phyloP scores from a whole-genome alignment of 2,329 filamentous ascomycete genomes.

The Talaromyces sp. region DNA sequence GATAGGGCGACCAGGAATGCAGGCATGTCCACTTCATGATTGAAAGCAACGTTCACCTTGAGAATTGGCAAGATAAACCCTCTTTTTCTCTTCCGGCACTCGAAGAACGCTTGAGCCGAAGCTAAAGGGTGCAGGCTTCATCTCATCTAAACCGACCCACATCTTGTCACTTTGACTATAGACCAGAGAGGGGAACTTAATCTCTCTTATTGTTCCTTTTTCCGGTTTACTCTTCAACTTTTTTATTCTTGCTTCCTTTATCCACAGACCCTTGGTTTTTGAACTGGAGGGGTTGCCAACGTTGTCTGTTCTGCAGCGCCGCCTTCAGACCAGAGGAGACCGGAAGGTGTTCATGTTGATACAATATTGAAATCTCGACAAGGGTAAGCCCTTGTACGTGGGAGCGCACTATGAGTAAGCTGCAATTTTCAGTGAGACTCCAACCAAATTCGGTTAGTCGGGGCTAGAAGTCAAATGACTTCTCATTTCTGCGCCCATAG shows the following conservation, averaged over 20 bases:
- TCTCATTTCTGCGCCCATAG: conserved; percentile 8
- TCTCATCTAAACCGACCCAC: background rate
- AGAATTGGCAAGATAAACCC: background rate
- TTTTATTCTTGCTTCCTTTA: background rate
- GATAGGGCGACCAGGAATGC: background rate
- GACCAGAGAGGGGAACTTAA: background rate
- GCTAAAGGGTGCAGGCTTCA: background rate
- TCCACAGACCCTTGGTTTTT: background rate
- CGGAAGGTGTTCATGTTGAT: background rate
- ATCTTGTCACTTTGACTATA: background rate
- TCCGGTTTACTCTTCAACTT: background rate
- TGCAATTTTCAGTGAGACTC: background rate
- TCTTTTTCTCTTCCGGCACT: background rate
- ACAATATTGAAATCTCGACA: background rate
- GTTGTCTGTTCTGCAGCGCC: background rate
- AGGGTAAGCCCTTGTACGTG: conserved; percentile 1
- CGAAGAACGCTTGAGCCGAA: background rate
- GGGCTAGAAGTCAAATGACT: conserved; percentile 13
- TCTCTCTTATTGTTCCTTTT: background rate
- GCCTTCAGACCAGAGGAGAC: background rate
- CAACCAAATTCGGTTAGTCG: background rate
- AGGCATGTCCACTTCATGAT: background rate
- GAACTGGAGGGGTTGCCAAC: background rate
- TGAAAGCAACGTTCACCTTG: background rate
- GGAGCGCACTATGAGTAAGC: background rate